Evolutionary conservation across 441 rosid genomes (phyloP), one percentile per base, ranked within the genome.

Genomic region (California macrophylla): DNA sequence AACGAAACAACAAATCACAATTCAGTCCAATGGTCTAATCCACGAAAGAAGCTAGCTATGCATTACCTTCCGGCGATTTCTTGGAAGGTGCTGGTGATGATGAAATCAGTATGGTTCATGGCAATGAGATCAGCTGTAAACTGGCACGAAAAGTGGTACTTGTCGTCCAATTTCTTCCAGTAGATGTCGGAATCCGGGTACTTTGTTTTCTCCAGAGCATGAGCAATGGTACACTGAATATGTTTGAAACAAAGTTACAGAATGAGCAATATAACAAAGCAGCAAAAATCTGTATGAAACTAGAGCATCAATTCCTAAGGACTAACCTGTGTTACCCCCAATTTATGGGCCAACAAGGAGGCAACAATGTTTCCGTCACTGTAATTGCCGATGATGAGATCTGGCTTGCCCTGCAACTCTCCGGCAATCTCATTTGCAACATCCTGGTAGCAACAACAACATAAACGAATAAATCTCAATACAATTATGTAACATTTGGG

Each of bases 361-460:
- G 98, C 98, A 21, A 92, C 98, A 45, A 92, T 85, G 86, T 92
- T 93, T 13, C 98, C 98, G 71, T 93, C 98, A 75, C 98, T 93
- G 77, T 93, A 93, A 69, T 93, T 93, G 26, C 98, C 98, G 25
- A 94, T 90, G 79, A 94, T 89, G 72, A 94, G 81, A 77, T 94
- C 98, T n/a, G 98, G 97, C 79, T 94, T 94, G 13, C 96, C 97
- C 38, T 94, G 88, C 70, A 94, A 73, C 81, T 94, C 98, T 71
- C 87, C 85, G 0, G 85, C 78, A 77, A 94, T 89, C 79, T 92
- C 98, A 69, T 79, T 76, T 0, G 96, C 97, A 74, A 91, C 98
- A 79, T 94, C 98, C 98, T 92, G 83, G 61, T 24, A 75, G 69
- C 56, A 50, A 26, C 36, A 58, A 23, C 60, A 24, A 21, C 3